Evolutionary conservation across 257 asterid genomes (phyloP).

Genomic region (Euphrasia confusa): DNA sequence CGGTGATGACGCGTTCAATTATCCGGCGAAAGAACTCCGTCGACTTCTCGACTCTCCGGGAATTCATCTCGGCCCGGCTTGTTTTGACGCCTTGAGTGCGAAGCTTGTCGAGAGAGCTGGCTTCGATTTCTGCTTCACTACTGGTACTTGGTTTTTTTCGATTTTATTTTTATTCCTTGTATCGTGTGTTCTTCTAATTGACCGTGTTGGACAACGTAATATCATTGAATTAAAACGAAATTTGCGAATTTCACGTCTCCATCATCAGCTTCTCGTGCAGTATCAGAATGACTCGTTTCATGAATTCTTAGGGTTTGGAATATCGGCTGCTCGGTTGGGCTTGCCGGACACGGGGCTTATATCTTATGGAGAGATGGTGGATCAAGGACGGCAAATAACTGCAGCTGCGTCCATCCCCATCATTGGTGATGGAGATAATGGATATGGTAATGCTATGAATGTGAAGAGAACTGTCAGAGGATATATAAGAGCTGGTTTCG

Average conservation of each 20-base stretch:
- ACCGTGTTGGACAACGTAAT: background rate
- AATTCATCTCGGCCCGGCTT: constrained; percentile 89
- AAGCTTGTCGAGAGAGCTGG: constrained; percentile 86
- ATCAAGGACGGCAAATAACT: constrained; percentile 73
- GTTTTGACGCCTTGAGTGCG: constrained; percentile 88
- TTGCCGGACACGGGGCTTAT: constrained; percentile 87
- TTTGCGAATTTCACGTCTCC: constrained; percentile 16
- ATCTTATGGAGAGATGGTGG: constrained; percentile 92
- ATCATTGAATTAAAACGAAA: background rate
- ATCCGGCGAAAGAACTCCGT: constrained; percentile 59
- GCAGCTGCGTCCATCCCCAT: constrained; percentile 79
- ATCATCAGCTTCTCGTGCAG: background rate
- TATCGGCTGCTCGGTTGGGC: constrained; percentile 86
- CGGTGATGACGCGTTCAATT: constrained; percentile 21
- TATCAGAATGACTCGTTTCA: constrained; percentile 16
- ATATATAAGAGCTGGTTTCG: constrained; percentile 82
- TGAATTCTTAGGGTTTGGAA: constrained; percentile 70
- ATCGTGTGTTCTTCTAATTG: background rate
- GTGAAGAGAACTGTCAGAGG: constrained; percentile 89
- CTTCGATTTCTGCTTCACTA: constrained; percentile 83
- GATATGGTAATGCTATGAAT: constrained; percentile 94
- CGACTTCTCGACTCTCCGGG: constrained; percentile 59
- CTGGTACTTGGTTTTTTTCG: constrained; percentile 38
- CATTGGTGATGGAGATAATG: constrained; percentile 95
- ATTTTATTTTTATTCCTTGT: too few species aligned